Base-by-base conservation (phyloP, 371 early-diverging fungal genomes). In the Mucor mucedo region DNA sequence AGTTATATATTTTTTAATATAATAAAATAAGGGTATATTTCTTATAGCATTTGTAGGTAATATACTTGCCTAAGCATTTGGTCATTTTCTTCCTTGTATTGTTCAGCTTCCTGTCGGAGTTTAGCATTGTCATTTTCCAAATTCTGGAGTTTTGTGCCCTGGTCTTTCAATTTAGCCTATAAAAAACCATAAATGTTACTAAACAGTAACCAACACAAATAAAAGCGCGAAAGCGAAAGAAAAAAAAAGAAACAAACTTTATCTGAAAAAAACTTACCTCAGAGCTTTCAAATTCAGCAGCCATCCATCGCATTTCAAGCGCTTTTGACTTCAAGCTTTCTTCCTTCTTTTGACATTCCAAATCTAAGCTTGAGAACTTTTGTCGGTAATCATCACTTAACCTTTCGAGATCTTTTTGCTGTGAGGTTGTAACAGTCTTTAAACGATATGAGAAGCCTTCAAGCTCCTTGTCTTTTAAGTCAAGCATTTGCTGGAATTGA, bases 31-130 rank as follows among this genome's bases (percentile, higher is more conserved):
- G 52, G 45, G 42, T 38, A 45, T 21, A 47, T 47, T 21, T 21
- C 8, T 47, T 47, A 47, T 30, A 50, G 30, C 50, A 30, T 29
- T 50, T 50, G 50, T 47, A 29, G 21, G 49, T 39, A 60, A 56
- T 44, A 13, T 53, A 62, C 48, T 60, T 69, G 75, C 85, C 81
- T 81, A 70, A 79, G 52, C 78, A 84, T 76, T 50, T 74, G 75
- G 28, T 72, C 71, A 55, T 77, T 84, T 63, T 82, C 84, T 14
- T 69, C 73, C 44, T 67, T 61, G n/a, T 58, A 63, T 68, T 71
- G 72, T 38, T 70, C 63, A 4, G 60, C 63, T 27, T 69, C 54
- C 5, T 66, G 57, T 38, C 59, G 66, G 49, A 81, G 72, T 16
- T 69, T 50, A n/a, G 52, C 35, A 58, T 76, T 76, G 38, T 78